Base-by-base conservation (phyloP, 164 flowering plant species). In the Tetrastigma voinierianum region DNA sequence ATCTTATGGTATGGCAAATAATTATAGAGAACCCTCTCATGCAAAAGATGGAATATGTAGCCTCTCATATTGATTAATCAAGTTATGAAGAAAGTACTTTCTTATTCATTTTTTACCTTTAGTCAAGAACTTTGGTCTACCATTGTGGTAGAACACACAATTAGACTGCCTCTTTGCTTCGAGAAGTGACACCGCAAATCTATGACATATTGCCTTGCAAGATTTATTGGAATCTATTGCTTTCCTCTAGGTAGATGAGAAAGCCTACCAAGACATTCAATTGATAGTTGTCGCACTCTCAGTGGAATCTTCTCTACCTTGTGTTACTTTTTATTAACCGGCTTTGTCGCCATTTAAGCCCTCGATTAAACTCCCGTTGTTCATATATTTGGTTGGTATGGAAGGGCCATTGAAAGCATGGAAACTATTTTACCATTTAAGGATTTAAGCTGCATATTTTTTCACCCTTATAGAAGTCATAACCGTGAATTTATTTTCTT, bases 201-300 rank as follows among this genome's bases (percentile, higher is more conserved):
- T 49, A 25, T 75, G 62, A 14, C 44, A 10, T 66, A 51, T 57
- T 63, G 43, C 63, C 72, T 59, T 55, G 85, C 89, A 93, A 96
- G 90, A 77, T 91, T 93, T 51, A 68, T 90, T 51, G 77, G 76
- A 46, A 73, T 86, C n/a, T 56, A 82, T 93, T 74, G 87, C 91
- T 57, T 89, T 96, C n/a, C n/a, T 93, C 86, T 64, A 86, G 80
- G 79, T 90, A 83, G 74, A 81, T 87, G 90, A 93, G 81, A 77
- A 89, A 80, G 81, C 92, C 90, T 45, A 78, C 17, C 76, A 71
- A 55, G 84, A 90, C 66, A 44, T 25, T 58, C 64, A 82, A 24
- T 17, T 82, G 18, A 73, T 93, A 58, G n/a, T n/a, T n/a, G n/a
- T n/a, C n/a, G 98, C 98, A 12, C 88, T n/a, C n/a, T 90, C 55